Conservation (phyloP, 345 rosid genomes). For the Acer negundo region DNA sequence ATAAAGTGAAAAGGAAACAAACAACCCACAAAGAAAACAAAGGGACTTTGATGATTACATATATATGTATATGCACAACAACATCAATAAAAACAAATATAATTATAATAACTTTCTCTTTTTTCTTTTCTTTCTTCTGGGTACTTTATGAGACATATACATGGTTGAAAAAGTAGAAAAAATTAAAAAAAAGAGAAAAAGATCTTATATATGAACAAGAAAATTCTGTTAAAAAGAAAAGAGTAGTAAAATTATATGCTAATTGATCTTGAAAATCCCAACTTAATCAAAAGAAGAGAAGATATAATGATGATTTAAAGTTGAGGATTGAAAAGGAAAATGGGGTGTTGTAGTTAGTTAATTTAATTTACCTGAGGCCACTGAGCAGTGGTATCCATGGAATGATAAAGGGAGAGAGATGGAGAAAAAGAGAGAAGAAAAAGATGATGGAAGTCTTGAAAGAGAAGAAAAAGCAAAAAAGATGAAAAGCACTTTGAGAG, state of each 20-base stretch:
- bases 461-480: constrained; percentile 24
- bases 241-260: constrained; percentile 2
- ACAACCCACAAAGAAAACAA: constrained; percentile 26
- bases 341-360: neutral
- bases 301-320: constrained; percentile 16
- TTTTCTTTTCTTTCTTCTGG: neutral
- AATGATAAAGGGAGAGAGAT: constrained; percentile 21
- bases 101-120: constrained; percentile 9
- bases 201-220: constrained; percentile 21
- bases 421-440: neutral
- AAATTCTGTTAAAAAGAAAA: neutral
- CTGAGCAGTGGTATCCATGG: constrained; percentile 46
- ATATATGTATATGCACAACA: constrained; percentile 9
- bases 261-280: constrained; percentile 13
- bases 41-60: constrained; percentile 16
- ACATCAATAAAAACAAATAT: neutral
- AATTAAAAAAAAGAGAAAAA: neutral
- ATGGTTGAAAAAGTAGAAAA: constrained; percentile 8
- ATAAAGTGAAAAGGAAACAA: constrained; percentile 12
- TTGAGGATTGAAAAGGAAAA: constrained; percentile 15
- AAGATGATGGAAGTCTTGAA: constrained; percentile 14
- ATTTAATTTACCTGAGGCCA: constrained; percentile 46
- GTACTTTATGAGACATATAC: constrained; percentile 18
- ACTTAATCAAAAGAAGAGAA: constrained; percentile 1
- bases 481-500: constrained; percentile 14